phyloP scores from a whole-genome alignment of 163 green algal species.

The Chlamydomonas reinhardtii region DNA sequence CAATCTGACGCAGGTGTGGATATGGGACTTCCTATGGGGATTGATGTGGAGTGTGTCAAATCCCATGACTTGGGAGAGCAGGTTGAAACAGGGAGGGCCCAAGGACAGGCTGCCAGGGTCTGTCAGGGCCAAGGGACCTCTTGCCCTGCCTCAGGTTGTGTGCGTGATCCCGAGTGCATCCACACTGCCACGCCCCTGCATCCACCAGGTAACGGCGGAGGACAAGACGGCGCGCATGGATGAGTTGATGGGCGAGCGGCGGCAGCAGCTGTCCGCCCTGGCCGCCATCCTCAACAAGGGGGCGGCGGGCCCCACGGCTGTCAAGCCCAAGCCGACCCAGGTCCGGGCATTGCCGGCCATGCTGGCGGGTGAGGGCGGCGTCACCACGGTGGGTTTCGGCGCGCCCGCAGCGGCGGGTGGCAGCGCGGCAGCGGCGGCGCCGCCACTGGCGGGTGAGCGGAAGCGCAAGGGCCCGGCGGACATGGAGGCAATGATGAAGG shows the following conservation, averaged over 20 bases:
- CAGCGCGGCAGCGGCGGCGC: not conserved
- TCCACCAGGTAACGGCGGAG: slow-evolving; percentile 29
- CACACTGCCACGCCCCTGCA: no score
- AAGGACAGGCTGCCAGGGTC: no score
- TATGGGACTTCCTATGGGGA: no score
- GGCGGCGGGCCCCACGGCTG: not conserved
- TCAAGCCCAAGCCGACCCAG: not conserved
- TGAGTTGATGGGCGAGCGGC: slow-evolving; percentile 25
- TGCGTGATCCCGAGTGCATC: no score
- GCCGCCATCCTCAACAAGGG: not conserved
- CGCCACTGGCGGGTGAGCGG: no score
- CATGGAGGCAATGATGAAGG: slow-evolving; percentile 14
- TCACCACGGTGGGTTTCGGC: not conserved
- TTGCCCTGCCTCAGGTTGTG: no score
- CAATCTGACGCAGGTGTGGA: slow-evolving; percentile 31
- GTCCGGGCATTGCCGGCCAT: not conserved
- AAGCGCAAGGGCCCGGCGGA: slow-evolving; percentile 1
- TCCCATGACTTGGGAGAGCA: no score
- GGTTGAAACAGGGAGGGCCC: no score
- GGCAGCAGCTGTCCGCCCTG: slow-evolving; percentile 37
- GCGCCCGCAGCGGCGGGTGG: no score
- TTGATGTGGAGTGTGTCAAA: no score
- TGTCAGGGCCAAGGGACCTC: no score
- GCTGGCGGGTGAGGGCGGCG: not conserved
- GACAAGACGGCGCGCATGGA: slow-evolving; percentile 35